Base-by-base conservation (phyloP, 768 basidiomycete genomes). In the Tylopilus subfusipes region DNA sequence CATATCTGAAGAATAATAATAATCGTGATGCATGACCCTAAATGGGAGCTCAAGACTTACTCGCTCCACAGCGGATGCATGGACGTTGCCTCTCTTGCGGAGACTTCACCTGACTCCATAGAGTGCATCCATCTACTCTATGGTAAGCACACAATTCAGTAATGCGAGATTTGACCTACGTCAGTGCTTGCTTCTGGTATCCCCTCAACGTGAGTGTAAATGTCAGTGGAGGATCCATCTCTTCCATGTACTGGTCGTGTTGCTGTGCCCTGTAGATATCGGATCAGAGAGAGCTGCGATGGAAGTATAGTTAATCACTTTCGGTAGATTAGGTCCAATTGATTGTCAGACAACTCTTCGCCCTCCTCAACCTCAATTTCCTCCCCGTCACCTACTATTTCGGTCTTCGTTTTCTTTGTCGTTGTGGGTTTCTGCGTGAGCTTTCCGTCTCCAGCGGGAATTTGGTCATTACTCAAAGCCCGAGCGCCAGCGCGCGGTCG, bases 61-160 rank as follows among this genome's bases (percentile, higher is more conserved):
- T 92, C 83, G 75, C 87, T 87, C 95, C 95, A 98, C 9, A 98
- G 71, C 2, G 96, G 96, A 69, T 98, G 93, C 81, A 98, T 85
- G 5, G 88, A 89, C 16, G 68, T 75, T 14, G 80, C 80, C 65
- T 85, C 80, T 50, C 88, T 79, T 60, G 83, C 89, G 52, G 87
- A 83, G 58, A 78, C 76, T 19, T 83, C 77, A 4, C 89, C 90
- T 2, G 78, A 81, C 72, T 98, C 96, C 50, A 93, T 76, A 3
- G 89, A 88, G 59, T 84, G 75, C 94, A 97, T 94, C 95, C 95
- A 98, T 34, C 90, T 92, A 53, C 14, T 45, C 30, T 22, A n/a
- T 16, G 33, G 19, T 54, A 31, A 54, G 36, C 39, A 48, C 13
- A 39, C 9, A 21, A 10, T 31, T 31, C 38, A 3, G 13, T 5